These are phyloP conservation scores for Boletus fagicola DNA, from an alignment of 768 basidiomycete species.

Conservation along the genomic window DNA sequence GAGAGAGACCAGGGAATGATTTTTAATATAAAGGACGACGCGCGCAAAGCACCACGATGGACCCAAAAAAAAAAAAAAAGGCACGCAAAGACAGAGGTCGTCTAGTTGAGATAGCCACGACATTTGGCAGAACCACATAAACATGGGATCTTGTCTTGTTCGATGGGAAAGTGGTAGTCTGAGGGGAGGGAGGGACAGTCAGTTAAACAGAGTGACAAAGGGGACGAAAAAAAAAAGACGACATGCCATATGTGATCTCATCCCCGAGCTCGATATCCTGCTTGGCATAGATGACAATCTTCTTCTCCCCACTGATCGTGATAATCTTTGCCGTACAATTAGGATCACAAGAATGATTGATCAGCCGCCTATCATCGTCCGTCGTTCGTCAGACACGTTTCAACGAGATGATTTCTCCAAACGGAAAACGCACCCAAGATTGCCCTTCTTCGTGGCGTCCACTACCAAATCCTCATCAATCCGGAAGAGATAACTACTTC, in stretches of 20 bases:
- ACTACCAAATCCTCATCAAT: conserved; percentile 98
- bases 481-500: conserved; percentile 95
- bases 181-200: neutral
- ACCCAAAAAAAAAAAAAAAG: neutral
- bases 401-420: neutral
- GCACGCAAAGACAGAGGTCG: neutral
- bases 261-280: conserved; percentile 94
- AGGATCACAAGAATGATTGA: conserved; percentile 98
- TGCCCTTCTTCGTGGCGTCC: conserved; percentile 98
- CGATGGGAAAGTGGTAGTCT: conserved; percentile 99
- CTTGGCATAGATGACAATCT: conserved; percentile 99
- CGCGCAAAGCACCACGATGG: neutral
- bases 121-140: conserved; percentile 88
- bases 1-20: neutral
- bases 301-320: conserved; percentile 88
- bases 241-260: conserved; percentile 93
- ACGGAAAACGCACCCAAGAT: conserved; percentile 73
- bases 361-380: conserved; percentile 67
- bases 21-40: neutral
- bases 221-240: neutral
- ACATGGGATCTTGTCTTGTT: conserved; percentile 96
- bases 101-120: conserved; percentile 93
- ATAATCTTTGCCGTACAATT: conserved; percentile 91
- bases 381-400: conserved; percentile 13
- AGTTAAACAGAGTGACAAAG: neutral